These are phyloP conservation scores for Echium plantagineum DNA, from an alignment of 257 asterid species.

Conservation along the genomic window DNA sequence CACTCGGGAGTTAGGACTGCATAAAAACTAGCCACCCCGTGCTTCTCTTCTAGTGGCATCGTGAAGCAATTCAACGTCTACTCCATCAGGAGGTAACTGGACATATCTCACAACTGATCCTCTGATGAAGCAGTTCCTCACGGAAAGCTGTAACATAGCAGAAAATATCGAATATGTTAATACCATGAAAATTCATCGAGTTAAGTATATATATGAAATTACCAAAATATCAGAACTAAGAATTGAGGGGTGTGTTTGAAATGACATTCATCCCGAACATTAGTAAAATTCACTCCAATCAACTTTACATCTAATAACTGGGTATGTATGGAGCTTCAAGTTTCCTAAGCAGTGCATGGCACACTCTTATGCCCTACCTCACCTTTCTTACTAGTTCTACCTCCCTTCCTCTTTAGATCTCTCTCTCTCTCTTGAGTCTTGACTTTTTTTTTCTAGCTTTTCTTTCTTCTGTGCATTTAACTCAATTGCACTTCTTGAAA, in stretches of 20 bases:
- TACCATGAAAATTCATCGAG: slow-evolving; percentile 2
- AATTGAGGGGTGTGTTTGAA: not conserved
- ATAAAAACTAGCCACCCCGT: slow-evolving; percentile 49
- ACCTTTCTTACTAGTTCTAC: no score
- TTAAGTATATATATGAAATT: not conserved
- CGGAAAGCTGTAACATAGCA: slow-evolving; percentile 59
- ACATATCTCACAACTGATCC: slow-evolving; percentile 96
- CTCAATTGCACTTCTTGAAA: no score
- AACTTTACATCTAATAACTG: no score
- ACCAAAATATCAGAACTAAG: not conserved
- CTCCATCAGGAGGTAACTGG: slow-evolving; percentile 96
- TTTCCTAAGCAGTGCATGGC: no score
- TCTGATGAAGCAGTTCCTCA: slow-evolving; percentile 92
- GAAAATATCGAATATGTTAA: not conserved
- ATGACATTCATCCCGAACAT: not conserved
- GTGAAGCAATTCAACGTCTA: slow-evolving; percentile 83
- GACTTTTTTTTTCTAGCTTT: no score
- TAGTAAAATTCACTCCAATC: no score
- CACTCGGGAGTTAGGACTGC: not conserved
- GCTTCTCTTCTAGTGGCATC: slow-evolving; percentile 99
- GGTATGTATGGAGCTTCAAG: no score
- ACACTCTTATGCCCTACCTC: no score
- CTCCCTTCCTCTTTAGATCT: no score
- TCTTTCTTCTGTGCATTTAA: no score
- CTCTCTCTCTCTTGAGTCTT: no score